Conservation (phyloP, 495 filamentous ascomycete species). For the Lasiosphaeris hirsuta region DNA sequence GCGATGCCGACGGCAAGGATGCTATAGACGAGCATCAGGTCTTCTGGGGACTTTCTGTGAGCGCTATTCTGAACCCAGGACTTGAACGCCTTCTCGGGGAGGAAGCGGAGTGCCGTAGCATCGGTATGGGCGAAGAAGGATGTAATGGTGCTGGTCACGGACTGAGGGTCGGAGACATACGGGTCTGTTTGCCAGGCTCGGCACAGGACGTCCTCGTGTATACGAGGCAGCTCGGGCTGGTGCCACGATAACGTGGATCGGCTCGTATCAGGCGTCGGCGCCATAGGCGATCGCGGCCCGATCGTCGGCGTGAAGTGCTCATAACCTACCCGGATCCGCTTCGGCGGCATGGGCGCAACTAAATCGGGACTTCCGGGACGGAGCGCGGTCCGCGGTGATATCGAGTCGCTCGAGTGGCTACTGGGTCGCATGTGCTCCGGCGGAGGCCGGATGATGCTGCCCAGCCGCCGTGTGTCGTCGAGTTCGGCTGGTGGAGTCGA, state of each 20-base stretch:
- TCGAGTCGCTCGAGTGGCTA: slow-evolving; percentile 41
- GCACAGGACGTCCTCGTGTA: slow-evolving; percentile 48
- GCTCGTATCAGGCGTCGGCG: slow-evolving; percentile 32
- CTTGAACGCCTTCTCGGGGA: slow-evolving; percentile 46
- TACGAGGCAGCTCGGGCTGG: slow-evolving; percentile 39
- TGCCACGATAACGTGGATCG: slow-evolving; percentile 36
- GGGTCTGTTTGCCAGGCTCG: slow-evolving; percentile 63
- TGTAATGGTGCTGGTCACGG: slow-evolving; percentile 23
- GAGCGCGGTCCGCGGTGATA: slow-evolving; percentile 41
- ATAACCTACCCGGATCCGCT: slow-evolving; percentile 40
- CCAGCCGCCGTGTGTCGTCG: slow-evolving; percentile 41
- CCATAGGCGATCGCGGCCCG: slow-evolving; percentile 31
- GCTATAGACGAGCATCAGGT: slow-evolving; percentile 68
- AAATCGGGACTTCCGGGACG: slow-evolving; percentile 29
- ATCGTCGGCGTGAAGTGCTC: slow-evolving; percentile 37
- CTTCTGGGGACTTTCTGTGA: slow-evolving; percentile 56
- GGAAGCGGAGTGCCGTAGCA: slow-evolving; percentile 32
- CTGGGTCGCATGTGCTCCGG: slow-evolving; percentile 33
- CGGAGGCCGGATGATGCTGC: slow-evolving; percentile 23
- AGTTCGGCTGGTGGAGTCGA: slow-evolving; percentile 48
- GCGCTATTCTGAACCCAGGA: slow-evolving; percentile 39
- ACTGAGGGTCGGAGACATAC: slow-evolving; percentile 50
- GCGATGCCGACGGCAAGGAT: slow-evolving; percentile 57
- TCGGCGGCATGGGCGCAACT: slow-evolving; percentile 29
- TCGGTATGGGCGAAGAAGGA: slow-evolving; percentile 26